Percentiles rank a stretch among this genome's conserved stretches.
These are phyloP conservation scores for Apophysomyces ossiformis DNA, from an alignment of 371 early-diverging fungal species.

Conservation along the genomic window DNA sequence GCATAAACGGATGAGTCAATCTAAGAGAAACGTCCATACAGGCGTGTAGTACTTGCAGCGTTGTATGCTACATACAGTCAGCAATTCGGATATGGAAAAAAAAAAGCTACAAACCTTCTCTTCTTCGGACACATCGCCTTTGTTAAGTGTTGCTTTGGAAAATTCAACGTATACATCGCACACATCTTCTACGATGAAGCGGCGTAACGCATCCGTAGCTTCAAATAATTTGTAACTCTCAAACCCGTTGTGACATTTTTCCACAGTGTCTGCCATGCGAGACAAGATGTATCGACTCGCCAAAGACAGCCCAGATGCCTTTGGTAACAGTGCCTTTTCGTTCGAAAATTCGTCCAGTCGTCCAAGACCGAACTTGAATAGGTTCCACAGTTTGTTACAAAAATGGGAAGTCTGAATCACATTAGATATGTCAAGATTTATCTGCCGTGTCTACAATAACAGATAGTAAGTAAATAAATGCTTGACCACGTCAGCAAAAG, in stretches of 20 bases:
- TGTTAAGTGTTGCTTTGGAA: slow-evolving; percentile 64
- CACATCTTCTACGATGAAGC: slow-evolving; percentile 91
- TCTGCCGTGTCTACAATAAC: slow-evolving; percentile 74
- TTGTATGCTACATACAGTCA: slow-evolving; percentile 27
- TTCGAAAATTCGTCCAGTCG: slow-evolving; percentile 42
- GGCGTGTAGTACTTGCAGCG: slow-evolving; percentile 64
- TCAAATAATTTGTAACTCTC: slow-evolving; percentile 80
- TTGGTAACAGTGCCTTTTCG: not conserved
- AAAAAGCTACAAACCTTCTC: slow-evolving; percentile 36
- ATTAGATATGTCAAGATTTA: slow-evolving; percentile 95
- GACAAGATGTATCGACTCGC: slow-evolving; percentile 87
- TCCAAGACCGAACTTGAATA: slow-evolving; percentile 77
- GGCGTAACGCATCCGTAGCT: slow-evolving; percentile 84
- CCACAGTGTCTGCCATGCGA: slow-evolving; percentile 76
- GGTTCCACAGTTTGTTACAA: slow-evolving; percentile 99
- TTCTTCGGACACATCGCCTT: slow-evolving; percentile 31
- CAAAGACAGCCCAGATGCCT: slow-evolving; percentile 55
- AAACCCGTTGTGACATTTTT: slow-evolving; percentile 67
- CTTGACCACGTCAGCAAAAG: not conserved
- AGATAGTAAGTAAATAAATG: not conserved
- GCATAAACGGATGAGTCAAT: slow-evolving; percentile 98
- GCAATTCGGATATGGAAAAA: not conserved
- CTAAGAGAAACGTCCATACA: slow-evolving; percentile 86
- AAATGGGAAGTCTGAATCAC: slow-evolving; percentile 93
- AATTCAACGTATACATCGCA: slow-evolving; percentile 97